Evolutionary conservation across 176 grass and related monocot species (phyloP).

Genomic region (Bolboschoenus planiculmis): DNA sequence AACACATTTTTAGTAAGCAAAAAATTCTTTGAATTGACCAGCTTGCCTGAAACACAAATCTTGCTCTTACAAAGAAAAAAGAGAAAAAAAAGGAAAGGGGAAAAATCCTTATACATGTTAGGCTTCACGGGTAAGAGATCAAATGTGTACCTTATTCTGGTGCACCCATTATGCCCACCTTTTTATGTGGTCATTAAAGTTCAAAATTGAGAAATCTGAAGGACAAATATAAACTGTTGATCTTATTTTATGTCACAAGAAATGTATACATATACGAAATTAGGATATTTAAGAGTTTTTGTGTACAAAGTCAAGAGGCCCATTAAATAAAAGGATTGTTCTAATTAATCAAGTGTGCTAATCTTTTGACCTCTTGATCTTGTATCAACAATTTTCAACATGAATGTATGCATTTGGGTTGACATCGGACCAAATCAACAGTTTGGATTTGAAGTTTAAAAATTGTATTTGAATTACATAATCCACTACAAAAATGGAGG

Average conservation of each 20-base stretch:
- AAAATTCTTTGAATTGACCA: not conserved
- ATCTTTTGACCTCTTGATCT: not conserved
- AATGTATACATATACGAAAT: not conserved
- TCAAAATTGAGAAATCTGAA: not conserved
- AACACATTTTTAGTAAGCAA: constrained; percentile 12
- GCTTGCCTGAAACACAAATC: not conserved
- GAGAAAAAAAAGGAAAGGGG: too few relatives aligned
- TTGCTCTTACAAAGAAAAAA: not conserved
- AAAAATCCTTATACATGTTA: too few relatives aligned
- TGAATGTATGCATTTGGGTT: not conserved
- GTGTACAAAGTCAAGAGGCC: not conserved
- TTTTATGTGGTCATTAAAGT: not conserved
- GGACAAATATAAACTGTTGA: not conserved
- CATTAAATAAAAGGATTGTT: not conserved
- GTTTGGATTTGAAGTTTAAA: not conserved
- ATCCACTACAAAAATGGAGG: not conserved
- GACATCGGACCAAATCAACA: not conserved
- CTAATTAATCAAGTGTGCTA: not conserved
- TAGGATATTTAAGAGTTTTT: not conserved
- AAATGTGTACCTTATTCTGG: not conserved
- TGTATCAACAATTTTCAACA: not conserved
- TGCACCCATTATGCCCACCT: not conserved
- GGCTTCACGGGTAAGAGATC: too few relatives aligned
- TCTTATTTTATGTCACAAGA: not conserved
- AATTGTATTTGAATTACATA: not conserved